phyloP scores from a whole-genome alignment of 2,329 filamentous ascomycete genomes.

The Trichoderma oligosporum region DNA sequence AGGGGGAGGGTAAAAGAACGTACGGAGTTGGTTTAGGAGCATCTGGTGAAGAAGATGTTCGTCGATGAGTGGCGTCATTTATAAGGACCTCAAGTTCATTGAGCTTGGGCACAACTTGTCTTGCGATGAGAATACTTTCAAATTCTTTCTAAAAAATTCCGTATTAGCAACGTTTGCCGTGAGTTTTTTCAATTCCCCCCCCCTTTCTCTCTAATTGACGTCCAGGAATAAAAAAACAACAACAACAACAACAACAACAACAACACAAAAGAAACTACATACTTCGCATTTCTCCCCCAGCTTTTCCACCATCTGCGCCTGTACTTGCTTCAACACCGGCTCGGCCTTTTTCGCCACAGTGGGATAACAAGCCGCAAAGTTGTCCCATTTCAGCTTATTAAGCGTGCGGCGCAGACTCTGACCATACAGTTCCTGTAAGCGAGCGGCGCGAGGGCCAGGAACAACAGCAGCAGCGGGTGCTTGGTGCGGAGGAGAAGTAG shows the following conservation, averaged over 20 bases:
- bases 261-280: constrained; percentile 19
- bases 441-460: constrained; percentile 55
- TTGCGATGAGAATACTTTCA: constrained; percentile 47
- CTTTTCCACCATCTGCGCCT: constrained; percentile 55
- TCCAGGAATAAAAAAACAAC: neutral
- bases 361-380: constrained; percentile 60
- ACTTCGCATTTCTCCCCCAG: constrained; percentile 52
- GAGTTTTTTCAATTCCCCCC: too few species aligned
- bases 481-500: constrained; percentile 35
- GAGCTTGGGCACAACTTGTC: constrained; percentile 53
- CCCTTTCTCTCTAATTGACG: too few species aligned
- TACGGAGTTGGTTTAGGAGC: constrained; percentile 44
- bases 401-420: constrained; percentile 52
- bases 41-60: constrained; percentile 23
- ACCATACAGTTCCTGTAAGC: constrained; percentile 53
- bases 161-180: neutral
- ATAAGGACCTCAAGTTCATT: constrained; percentile 58
- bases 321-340: constrained; percentile 50
- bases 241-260: neutral
- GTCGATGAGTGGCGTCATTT: constrained; percentile 42
- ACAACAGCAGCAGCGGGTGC: constrained; percentile 35
- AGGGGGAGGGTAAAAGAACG: constrained; percentile 23
- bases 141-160: constrained; percentile 48
- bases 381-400: constrained; percentile 51
- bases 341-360: constrained; percentile 52